Evolutionary conservation across 768 basidiomycete genomes (phyloP).

Genomic region (Termitomyces sp.): DNA sequence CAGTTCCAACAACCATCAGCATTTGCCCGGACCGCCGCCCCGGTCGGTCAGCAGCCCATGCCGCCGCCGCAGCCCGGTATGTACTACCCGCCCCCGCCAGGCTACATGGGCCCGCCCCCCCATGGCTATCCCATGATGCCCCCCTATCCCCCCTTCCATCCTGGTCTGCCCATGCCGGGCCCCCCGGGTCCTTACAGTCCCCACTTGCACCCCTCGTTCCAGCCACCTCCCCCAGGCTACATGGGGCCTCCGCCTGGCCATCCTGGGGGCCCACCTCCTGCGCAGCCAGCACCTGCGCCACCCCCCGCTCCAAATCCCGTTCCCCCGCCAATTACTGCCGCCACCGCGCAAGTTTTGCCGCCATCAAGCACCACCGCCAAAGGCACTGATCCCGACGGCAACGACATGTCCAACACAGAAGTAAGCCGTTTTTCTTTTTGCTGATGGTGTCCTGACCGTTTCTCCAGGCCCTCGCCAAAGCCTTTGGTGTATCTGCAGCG

Average conservation of each 20-base stretch:
- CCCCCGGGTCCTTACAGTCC: constrained; percentile 46
- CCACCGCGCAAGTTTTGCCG: constrained; percentile 20
- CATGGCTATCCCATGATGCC: constrained; percentile 39
- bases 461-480: constrained; percentile 64
- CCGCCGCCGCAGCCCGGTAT: constrained; percentile 38
- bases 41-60: constrained; percentile 31
- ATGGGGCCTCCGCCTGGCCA: constrained; percentile 23
- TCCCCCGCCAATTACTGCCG: constrained; percentile 21
- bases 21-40: constrained; percentile 29
- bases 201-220: constrained; percentile 64
- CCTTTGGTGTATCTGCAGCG: constrained; percentile 72
- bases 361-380: constrained; percentile 44
- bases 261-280: constrained; percentile 27
- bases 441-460: not conserved
- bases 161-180: constrained; percentile 32
- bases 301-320: constrained; percentile 19
- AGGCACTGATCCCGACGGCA: constrained; percentile 76
- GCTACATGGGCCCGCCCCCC: constrained; percentile 37
- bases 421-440: constrained; percentile 27
- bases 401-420: constrained; percentile 75
- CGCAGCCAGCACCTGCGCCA: constrained; percentile 21
- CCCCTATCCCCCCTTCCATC: constrained; percentile 35
- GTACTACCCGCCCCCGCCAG: constrained; percentile 32
- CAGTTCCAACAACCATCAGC: constrained; percentile 30
- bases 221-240: constrained; percentile 37